Conservation (phyloP, 1,284 basidiomycete species). For the Austroboletus rostrupii region DNA sequence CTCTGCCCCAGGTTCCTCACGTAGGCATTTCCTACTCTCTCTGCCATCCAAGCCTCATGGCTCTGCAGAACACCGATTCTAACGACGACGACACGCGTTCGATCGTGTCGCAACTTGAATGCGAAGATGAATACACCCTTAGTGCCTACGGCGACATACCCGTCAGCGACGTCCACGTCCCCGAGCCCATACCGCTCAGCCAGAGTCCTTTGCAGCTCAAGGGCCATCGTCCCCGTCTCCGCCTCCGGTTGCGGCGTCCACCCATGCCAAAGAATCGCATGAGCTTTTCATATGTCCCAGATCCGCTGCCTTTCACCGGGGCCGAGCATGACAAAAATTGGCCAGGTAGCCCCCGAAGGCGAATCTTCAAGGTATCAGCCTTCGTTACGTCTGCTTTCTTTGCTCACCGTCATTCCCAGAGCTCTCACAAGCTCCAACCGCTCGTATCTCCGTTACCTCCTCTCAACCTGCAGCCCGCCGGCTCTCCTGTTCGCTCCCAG, state of each 20-base stretch:
- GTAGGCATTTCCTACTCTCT: constrained; percentile 5
- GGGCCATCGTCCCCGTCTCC: too few species aligned
- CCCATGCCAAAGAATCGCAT: too few species aligned
- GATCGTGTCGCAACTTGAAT: neutral
- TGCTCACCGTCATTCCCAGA: constrained; percentile 7
- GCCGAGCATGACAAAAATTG: constrained; percentile 1
- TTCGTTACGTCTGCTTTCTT: neutral
- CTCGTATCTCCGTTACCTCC: constrained; percentile 1
- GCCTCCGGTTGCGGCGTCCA: too few species aligned
- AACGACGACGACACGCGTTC: neutral
- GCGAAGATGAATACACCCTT: too few species aligned
- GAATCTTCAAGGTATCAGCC: constrained; percentile 7
- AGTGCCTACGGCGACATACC: too few species aligned
- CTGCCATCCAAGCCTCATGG: constrained; percentile 6
- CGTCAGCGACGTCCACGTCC: too few species aligned
- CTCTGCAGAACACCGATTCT: constrained; percentile 2
- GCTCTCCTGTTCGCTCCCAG: neutral
- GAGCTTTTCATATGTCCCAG: too few species aligned
- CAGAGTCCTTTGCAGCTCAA: too few species aligned
- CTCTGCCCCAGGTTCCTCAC: constrained; percentile 1
- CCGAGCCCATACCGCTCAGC: too few species aligned
- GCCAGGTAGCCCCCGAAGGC: constrained; percentile 14
- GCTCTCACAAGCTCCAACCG: constrained; percentile 11
- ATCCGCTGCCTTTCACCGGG: too few species aligned
- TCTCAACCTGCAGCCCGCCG: neutral